Evolutionary conservation across 257 asterid species (phyloP).

Genomic region (Plantago elongata): DNA sequence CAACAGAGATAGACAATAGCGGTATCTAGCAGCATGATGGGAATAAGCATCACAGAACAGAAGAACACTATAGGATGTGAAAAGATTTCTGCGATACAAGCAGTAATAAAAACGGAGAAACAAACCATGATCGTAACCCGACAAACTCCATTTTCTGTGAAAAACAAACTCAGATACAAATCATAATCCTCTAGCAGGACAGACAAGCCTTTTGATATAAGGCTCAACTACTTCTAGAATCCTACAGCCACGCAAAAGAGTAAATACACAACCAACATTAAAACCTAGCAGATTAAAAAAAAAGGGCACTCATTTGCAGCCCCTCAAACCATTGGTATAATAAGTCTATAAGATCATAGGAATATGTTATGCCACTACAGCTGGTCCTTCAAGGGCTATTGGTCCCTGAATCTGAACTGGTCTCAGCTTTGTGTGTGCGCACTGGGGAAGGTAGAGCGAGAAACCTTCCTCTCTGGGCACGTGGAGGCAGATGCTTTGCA

Average conservation of each 20-base stretch:
- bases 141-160: constrained; percentile 20
- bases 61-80: background rate
- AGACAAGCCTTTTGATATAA: constrained; percentile 24
- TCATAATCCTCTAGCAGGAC: constrained; percentile 29
- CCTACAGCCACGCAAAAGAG: constrained; percentile 30
- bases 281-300: constrained; percentile 25
- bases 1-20: no score
- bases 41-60: background rate
- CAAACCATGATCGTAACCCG: constrained; percentile 14
- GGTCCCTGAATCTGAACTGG: constrained; percentile 32
- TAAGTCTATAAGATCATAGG: background rate
- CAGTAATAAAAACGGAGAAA: background rate
- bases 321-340: constrained; percentile 11
- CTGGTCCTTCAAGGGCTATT: constrained; percentile 20
- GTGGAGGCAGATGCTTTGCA: constrained; percentile 79
- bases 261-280: constrained; percentile 22
- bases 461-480: constrained; percentile 71
- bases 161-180: constrained; percentile 28
- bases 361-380: background rate
- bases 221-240: constrained; percentile 41
- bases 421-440: constrained; percentile 35
- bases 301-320: constrained; percentile 15
- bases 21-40: no score
- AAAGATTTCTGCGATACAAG: background rate
- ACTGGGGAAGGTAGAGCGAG: constrained; percentile 57